Evolutionary conservation across 345 rosid genomes (phyloP).

Genomic region (Moricandia moricandioides): DNA sequence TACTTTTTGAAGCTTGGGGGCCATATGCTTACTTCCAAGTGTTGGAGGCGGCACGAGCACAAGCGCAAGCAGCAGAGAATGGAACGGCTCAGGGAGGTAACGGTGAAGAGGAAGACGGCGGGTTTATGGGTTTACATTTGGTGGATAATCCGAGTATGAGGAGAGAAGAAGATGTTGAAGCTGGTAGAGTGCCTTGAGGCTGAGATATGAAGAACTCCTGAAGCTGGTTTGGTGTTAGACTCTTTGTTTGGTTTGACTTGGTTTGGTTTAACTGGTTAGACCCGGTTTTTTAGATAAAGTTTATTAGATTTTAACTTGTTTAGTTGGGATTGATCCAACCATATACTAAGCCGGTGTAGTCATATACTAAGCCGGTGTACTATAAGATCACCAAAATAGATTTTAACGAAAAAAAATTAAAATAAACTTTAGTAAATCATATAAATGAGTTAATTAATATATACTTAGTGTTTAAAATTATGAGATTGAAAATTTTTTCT

Average conservation of each 20-base stretch:
- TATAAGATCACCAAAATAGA: no score
- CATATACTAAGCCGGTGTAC: no score
- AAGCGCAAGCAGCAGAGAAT: slow-evolving; percentile 26
- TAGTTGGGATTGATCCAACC: not conserved
- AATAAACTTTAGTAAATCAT: no score
- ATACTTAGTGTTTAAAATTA: no score
- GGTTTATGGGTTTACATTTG: slow-evolving; percentile 47
- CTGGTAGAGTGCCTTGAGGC: slow-evolving; percentile 30
- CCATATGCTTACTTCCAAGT: slow-evolving; percentile 65
- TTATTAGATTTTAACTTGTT: not conserved
- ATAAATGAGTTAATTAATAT: no score
- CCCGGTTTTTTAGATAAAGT: not conserved
- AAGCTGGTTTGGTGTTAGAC: slow-evolving; percentile 15
- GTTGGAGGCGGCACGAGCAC: slow-evolving; percentile 42
- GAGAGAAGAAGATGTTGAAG: slow-evolving; percentile 45
- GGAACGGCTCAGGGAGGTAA: slow-evolving; percentile 5
- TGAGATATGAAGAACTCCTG: slow-evolving; percentile 11
- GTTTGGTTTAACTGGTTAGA: slow-evolving; percentile 6
- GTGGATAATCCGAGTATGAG: slow-evolving; percentile 33
- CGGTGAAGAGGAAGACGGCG: slow-evolving; percentile 32
- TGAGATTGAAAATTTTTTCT: no score
- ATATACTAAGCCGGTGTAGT: not conserved
- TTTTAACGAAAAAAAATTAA: no score
- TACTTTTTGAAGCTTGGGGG: slow-evolving; percentile 52
- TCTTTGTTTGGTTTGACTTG: slow-evolving; percentile 15